Conservation (phyloP, 1,284 basidiomycete species). For the Gomphus sp. region DNA sequence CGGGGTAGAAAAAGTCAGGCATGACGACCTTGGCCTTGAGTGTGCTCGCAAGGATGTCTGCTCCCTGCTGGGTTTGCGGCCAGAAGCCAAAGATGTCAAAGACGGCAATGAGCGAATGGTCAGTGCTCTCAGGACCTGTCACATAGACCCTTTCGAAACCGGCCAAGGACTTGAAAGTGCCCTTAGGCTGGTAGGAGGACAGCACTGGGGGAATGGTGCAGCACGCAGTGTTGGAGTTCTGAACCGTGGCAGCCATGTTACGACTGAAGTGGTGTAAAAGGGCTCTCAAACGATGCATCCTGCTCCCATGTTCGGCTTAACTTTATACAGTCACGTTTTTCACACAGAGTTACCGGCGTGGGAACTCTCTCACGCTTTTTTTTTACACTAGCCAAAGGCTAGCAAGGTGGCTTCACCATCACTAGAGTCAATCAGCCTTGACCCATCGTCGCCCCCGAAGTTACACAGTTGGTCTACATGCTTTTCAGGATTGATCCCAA, state of each 20-base stretch:
- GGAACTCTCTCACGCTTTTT: neutral
- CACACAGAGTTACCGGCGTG: neutral
- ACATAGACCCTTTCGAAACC: slow-evolving; percentile 38
- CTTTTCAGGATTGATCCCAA: slow-evolving; percentile 1
- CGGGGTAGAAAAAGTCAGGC: slow-evolving; percentile 57
- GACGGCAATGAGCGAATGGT: slow-evolving; percentile 46
- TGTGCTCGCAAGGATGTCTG: slow-evolving; percentile 48
- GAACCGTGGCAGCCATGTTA: slow-evolving; percentile 24
- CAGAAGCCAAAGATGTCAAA: slow-evolving; percentile 60
- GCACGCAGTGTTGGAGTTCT: slow-evolving; percentile 51
- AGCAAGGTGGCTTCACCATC: too few species aligned
- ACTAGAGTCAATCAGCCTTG: too few species aligned
- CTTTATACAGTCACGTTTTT: neutral
- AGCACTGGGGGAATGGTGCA: slow-evolving; percentile 48
- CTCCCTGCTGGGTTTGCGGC: slow-evolving; percentile 53
- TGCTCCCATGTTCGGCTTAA: neutral
- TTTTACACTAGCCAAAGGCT: too few species aligned
- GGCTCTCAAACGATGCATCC: slow-evolving; percentile 26
- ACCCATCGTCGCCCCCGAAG: slow-evolving; percentile 33
- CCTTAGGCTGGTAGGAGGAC: slow-evolving; percentile 40
- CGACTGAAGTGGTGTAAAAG: slow-evolving; percentile 29
- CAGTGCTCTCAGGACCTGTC: slow-evolving; percentile 36
- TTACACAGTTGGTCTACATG: slow-evolving; percentile 39
- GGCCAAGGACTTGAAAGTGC: slow-evolving; percentile 33
- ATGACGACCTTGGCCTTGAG: slow-evolving; percentile 47